Base-by-base conservation (phyloP, 371 early-diverging fungal species). In the Apophysomyces elegans region DNA sequence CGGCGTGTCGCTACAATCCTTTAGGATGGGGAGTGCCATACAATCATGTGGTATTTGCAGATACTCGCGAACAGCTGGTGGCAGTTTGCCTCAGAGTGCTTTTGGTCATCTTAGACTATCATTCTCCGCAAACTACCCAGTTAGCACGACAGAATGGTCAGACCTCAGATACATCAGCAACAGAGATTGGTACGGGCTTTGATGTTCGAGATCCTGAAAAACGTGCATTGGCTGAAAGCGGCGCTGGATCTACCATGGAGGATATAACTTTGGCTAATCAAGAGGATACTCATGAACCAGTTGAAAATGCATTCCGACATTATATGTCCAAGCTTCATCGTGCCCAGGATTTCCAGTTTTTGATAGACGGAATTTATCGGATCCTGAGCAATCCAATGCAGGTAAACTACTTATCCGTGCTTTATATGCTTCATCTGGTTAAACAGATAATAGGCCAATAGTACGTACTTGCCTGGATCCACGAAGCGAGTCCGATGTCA, bases 21-120 rank as follows among this genome's bases (percentile, higher is more conserved):
- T 82, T 89, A 5, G 93, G 94, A 6, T 95, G 94, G 94, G 88
- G 87, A 2, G 76, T 96, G 4, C 95, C 95, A 32, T 96, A 95
- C 80, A 92, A 93, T 63, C 92, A 93, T 69, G 83, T 93, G 6
- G 68, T 94, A 58, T 85, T 88, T 61, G 80, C 86, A 7, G 91
- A 92, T 61, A 79, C 86, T 0, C 77, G 84, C 9, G 95, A 96
- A 61, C 84, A 87, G 38, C 80, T 93, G 2, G 91, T 91, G 1
- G 77, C 88, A 13, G 70, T 89, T 38, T 87, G 90, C 56, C 66
- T 92, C 45, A 91, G 93, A 46, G 75, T 80, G 0, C 76, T 95
- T 8, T 78, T 91, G 16, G 86, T 88, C 8, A 73, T 95, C 14
- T 76, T 94, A 41, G 94, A 95, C 65, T 87, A 88, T 41, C 85